These are phyloP conservation scores for Noccaea caerulescens DNA, from an alignment of 345 rosid species.

Conservation along the genomic window DNA sequence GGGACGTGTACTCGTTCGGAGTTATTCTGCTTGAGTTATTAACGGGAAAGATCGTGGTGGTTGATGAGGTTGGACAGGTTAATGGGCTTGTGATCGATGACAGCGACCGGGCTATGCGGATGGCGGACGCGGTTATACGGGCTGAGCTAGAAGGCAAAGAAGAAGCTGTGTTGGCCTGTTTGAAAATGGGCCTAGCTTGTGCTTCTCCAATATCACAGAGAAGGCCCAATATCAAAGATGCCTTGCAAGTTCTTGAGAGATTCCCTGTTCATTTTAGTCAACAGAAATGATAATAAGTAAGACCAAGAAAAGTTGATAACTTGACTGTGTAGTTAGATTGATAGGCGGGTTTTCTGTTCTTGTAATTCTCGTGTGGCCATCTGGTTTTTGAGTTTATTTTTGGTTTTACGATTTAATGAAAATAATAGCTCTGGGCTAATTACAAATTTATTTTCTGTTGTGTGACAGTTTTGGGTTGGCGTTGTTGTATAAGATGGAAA, in stretches of 20 bases:
- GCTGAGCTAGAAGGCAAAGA: conserved; percentile 85
- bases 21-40: conserved; percentile 76
- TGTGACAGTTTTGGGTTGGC: not conserved
- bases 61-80: conserved; percentile 88
- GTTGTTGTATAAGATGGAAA: not conserved
- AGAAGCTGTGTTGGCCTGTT: conserved; percentile 76
- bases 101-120: conserved; percentile 59
- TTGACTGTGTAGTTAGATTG: conserved; percentile 33
- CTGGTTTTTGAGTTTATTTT: conserved; percentile 18
- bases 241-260: conserved; percentile 71
- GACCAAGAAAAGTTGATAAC: conserved; percentile 27
- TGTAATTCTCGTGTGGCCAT: conserved; percentile 7
- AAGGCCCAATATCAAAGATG: conserved; percentile 90
- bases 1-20: conserved; percentile 93
- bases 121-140: conserved; percentile 72
- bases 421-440: not conserved
- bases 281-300: conserved; percentile 25
- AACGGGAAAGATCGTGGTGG: conserved; percentile 69
- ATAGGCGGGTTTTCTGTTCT: conserved; percentile 4
- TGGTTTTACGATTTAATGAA: conserved; percentile 3
- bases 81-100: conserved; percentile 79
- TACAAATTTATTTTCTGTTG: not conserved
- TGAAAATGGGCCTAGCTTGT: conserved; percentile 78
- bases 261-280: conserved; percentile 47
- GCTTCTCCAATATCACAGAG: conserved; percentile 81